These are phyloP conservation scores for Trametes cubensis DNA, from an alignment of 768 basidiomycete species.

Conservation along the genomic window DNA sequence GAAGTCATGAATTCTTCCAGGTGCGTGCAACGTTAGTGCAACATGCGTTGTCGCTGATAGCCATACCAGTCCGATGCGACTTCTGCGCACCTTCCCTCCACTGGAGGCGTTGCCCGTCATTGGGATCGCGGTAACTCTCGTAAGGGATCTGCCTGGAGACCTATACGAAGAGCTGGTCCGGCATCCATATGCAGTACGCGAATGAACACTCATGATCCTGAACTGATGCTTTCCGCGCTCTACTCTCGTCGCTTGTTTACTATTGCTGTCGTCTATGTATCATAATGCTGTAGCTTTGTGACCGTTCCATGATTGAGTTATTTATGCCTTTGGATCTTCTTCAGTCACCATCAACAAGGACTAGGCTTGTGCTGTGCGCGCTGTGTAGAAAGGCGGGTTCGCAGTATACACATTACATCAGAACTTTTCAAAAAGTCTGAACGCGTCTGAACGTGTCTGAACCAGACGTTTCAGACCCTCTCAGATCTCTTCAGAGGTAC, in stretches of 20 bases:
- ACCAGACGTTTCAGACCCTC: too few species aligned
- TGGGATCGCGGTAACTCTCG: slow-evolving; percentile 91
- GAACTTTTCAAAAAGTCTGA: too few species aligned
- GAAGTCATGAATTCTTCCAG: slow-evolving; percentile 87
- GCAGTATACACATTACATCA: slow-evolving; percentile 24
- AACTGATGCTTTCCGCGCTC: neutral
- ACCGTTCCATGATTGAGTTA: neutral
- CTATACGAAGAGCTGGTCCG: slow-evolving; percentile 88
- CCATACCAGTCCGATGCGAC: slow-evolving; percentile 80
- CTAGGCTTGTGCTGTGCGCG: neutral
- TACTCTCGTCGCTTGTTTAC: slow-evolving; percentile 6
- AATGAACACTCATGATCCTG: neutral
- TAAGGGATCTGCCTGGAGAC: slow-evolving; percentile 85
- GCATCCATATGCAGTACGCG: slow-evolving; percentile 72
- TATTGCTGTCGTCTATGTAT: slow-evolving; percentile 17
- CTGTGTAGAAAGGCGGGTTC: neutral
- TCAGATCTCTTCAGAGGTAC: too few species aligned
- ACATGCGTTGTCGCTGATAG: neutral
- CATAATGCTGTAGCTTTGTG: slow-evolving; percentile 14
- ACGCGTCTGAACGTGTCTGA: too few species aligned
- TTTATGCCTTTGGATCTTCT: neutral
- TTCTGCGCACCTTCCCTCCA: slow-evolving; percentile 91
- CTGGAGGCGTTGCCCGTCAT: slow-evolving; percentile 86
- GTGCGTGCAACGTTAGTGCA: slow-evolving; percentile 45
- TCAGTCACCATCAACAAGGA: neutral